These are phyloP conservation scores for Aspergillus heteromorphus DNA, from an alignment of 495 filamentous ascomycete species.

Conservation along the genomic window DNA sequence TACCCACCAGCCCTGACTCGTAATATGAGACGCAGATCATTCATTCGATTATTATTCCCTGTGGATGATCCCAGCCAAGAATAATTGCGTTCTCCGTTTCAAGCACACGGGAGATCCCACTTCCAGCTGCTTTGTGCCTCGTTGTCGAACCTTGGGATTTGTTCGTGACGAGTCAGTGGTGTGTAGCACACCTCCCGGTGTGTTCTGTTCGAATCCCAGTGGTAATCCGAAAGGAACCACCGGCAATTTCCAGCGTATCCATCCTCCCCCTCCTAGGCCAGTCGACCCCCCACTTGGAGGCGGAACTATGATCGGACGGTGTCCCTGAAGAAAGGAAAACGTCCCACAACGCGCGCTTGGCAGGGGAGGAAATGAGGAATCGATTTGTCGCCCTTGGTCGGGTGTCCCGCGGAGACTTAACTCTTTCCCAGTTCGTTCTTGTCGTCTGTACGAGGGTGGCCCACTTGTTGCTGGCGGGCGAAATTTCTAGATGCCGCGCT, in stretches of 20 bases:
- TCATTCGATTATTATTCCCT: constrained; percentile 2
- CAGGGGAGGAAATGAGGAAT: constrained; percentile 10
- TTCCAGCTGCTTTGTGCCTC: neutral
- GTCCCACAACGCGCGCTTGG: constrained; percentile 19
- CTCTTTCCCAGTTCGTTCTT: neutral
- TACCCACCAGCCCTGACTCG: neutral
- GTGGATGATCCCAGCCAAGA: neutral
- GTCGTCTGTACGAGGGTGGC: neutral
- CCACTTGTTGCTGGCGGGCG: neutral
- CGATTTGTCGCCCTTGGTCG: constrained; percentile 1
- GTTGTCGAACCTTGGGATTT: neutral
- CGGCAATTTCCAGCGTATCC: neutral
- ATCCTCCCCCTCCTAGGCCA: neutral
- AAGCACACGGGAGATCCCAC: neutral
- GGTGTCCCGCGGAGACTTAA: neutral
- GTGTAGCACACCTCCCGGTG: no score
- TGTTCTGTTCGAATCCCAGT: no score
- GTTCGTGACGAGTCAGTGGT: neutral
- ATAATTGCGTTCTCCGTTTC: neutral
- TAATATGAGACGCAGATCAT: constrained; percentile 4
- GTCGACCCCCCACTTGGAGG: constrained; percentile 4
- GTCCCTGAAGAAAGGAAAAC: constrained; percentile 16
- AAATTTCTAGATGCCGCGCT: constrained; percentile 20
- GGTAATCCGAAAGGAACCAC: neutral
- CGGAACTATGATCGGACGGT: constrained; percentile 16